Conservation (phyloP, 2,329 filamentous ascomycete species). For the Fusarium annulatum region DNA sequence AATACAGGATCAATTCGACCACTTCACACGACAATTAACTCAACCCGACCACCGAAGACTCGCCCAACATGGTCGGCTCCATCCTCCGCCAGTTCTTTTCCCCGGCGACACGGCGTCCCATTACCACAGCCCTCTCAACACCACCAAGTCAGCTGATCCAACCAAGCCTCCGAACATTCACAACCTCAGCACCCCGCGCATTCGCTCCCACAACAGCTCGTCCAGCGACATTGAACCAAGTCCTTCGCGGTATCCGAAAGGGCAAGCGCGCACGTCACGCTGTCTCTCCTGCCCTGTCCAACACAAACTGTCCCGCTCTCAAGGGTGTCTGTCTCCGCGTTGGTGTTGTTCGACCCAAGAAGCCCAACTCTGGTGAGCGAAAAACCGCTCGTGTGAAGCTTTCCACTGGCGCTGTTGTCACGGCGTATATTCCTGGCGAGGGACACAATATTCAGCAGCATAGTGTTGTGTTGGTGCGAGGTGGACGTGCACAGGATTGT, state of each 20-base stretch:
- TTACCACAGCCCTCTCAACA: conserved; percentile 35
- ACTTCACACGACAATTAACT: background rate
- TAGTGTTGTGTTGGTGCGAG: conserved; percentile 94
- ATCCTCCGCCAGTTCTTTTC: conserved; percentile 52
- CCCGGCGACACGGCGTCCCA: conserved; percentile 45
- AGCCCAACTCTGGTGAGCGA: conserved; percentile 96
- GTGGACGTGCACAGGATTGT: conserved; percentile 94
- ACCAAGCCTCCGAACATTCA: conserved; percentile 48
- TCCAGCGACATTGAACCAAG: conserved; percentile 77
- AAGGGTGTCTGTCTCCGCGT: conserved; percentile 98
- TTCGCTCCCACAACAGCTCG: conserved; percentile 58
- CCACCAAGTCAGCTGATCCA: conserved; percentile 31
- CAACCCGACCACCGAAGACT: conserved; percentile 33
- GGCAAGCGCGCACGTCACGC: conserved; percentile 85
- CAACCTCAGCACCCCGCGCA: conserved; percentile 47
- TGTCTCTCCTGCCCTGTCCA: conserved; percentile 84
- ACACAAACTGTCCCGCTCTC: conserved; percentile 77
- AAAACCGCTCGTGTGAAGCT: conserved; percentile 94
- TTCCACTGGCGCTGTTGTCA: conserved; percentile 87
- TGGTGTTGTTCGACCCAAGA: conserved; percentile 94
- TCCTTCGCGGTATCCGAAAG: conserved; percentile 80
- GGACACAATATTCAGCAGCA: conserved; percentile 99
- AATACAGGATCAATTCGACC: conserved; percentile 27
- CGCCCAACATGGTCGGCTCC: conserved; percentile 50
- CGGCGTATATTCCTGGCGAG: conserved; percentile 95